Base-by-base conservation (phyloP, 306 rosid species). In the Citrullus colocynthis region DNA sequence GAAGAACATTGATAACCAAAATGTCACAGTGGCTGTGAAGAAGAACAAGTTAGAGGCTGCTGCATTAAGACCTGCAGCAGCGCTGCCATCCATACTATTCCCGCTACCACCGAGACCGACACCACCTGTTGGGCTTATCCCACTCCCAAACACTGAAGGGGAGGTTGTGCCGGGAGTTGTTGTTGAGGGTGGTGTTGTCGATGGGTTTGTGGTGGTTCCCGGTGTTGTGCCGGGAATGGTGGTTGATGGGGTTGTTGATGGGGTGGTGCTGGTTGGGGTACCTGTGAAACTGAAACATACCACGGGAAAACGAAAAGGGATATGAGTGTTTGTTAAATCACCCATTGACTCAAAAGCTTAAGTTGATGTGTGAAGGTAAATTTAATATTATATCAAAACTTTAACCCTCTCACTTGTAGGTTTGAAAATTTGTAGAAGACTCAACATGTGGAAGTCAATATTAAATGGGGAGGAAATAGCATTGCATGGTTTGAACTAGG, bases 111-210 rank as follows among this genome's bases (percentile, higher is more conserved):
- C 86, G 0, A 90, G 75, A 79, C 96, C 86, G 0, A 91, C 79
- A 36, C 97, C 92, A 59, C 88, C 85, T 4, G 90, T 12, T 17
- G 98, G 98, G 83, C 96, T 88, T 1, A 91, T 79, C 48, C 98
- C 96, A 55, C 85, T 60, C 36, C 93, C 91, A 61, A 88, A 87
- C 76, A 86, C 80, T n/a, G 90, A 67, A 54, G 93, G 81, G 78
- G 77, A 75, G 4, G 82, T 80, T 5, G 79, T 60, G 5, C 86
- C 89, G 0, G 85, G 45, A 1, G 78, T 24, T 36, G 71, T 78
- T 4, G 82, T 34, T 2, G 80, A 30, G 30, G 80, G 37, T 37
- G 89, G 81, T 3, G 85, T 58, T 2, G 81, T 81, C 6, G 73
- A 61, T 0, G 85, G 81, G 3, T 78, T 52, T 15, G 87, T 79